Evolutionary conservation across 106 monocot genomes (phyloP), one percentile per base, ranked within the genome.

Genomic region (Allium fistulosum): DNA sequence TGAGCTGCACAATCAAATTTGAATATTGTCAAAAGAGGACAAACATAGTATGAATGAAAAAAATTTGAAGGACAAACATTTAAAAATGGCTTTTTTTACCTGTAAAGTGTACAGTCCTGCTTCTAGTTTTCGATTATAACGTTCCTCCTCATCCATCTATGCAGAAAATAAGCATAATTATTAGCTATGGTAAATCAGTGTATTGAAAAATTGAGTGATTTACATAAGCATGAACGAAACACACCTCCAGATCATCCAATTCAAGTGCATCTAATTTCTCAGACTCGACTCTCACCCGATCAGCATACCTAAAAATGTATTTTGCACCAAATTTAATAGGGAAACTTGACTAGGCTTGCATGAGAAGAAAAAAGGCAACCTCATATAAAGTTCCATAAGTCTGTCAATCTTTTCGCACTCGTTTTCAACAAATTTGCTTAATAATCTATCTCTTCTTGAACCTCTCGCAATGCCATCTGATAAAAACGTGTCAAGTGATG

Each of bases 391-490:
- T 83, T 97, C 97, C 97, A 97, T 90, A 56, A 97, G 87, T 13
- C 97, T 77, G 70, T 97, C 97, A 56, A 97, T 87, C 68, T 97
- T 97, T 74, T 97, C 97, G 78, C 86, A 97, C 76, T 97, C 97
- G 76, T 83, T 90, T 80, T 97, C 97, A 37, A 97, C 92, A 82
- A 97, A 97, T 72, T 97, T 97, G 74, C 89, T 85, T 18, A 97
- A 72, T 71, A 97, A 67, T 78, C 97, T 84, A 8, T 92, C 92
- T 64, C 89, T 80, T 89, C 97, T 84, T 72, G 97, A 89, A 49
- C 97, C 97, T 72, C 92, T 88, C 18, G 75, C 56, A 27, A 92
- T 80, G 45, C 96, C 96, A 77, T 75, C 96, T 97, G 70, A 59
- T 70, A 17, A 63, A 75, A 67, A 2, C 55, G 57, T 61, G 18